These are phyloP conservation scores for Haplosporangium sp. DNA, from an alignment of 371 early-diverging fungal species.

Conservation along the genomic window DNA sequence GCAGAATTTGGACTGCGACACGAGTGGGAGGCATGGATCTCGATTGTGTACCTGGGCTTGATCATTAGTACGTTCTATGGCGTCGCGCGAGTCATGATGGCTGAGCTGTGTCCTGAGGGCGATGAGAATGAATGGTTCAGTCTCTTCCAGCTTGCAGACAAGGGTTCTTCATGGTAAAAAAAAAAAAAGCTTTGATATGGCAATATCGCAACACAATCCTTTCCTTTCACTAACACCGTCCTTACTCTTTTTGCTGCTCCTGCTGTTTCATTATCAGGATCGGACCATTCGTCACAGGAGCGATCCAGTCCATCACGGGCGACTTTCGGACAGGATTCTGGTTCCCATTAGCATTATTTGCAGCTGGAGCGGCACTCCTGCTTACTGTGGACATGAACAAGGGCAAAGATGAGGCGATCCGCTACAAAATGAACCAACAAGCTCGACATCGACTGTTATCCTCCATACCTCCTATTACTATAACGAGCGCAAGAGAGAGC, in stretches of 20 bases:
- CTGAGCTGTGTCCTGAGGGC: slow-evolving; percentile 67
- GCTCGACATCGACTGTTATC: slow-evolving; percentile 4
- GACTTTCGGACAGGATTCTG: slow-evolving; percentile 68
- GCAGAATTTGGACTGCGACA: slow-evolving; percentile 25
- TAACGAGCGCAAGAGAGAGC: slow-evolving; percentile 17
- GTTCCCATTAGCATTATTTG: slow-evolving; percentile 63
- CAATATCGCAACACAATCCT: not conserved
- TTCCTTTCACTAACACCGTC: not conserved
- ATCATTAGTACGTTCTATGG: slow-evolving; percentile 71
- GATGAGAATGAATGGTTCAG: slow-evolving; percentile 72
- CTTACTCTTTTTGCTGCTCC: not conserved
- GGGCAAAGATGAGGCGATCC: slow-evolving; percentile 60
- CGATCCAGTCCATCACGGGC: slow-evolving; percentile 61
- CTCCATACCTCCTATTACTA: slow-evolving; percentile 28
- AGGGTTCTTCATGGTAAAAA: slow-evolving; percentile 63
- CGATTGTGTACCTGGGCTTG: slow-evolving; percentile 64
- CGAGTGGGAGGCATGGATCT: slow-evolving; percentile 64
- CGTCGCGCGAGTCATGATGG: slow-evolving; percentile 68
- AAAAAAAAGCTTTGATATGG: not conserved
- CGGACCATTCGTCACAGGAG: slow-evolving; percentile 69
- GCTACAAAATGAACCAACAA: slow-evolving; percentile 9
- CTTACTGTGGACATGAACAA: slow-evolving; percentile 64
- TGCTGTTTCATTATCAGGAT: slow-evolving; percentile 50
- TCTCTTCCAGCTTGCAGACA: slow-evolving; percentile 69
- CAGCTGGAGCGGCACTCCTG: slow-evolving; percentile 57